Base-by-base conservation (phyloP, 2,329 filamentous ascomycete species). In the Colletotrichum salicis region DNA sequence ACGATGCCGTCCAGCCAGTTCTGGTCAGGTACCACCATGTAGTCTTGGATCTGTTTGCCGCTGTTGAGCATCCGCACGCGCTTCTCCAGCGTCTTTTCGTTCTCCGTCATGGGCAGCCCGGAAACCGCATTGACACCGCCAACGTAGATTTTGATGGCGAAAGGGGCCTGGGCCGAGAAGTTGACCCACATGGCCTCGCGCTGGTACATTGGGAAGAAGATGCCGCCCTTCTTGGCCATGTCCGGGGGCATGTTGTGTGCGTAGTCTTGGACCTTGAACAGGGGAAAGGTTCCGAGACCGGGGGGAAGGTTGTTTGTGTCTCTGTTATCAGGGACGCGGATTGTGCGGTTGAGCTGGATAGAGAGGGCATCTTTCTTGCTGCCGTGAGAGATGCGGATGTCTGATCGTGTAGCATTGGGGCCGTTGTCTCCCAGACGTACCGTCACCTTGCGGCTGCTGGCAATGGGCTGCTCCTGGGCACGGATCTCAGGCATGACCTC, bases 121-220 rank as follows among this genome's bases (percentile, higher is more conserved):
- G 82, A 84, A 15, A 84, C 73, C 2, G 77, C 83, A 62, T 84
- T 84, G 22, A 85, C 77, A 1, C 81, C 80, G 7, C 83, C 83
- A 2, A 80, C 79, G 61, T 82, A 82, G 31, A 84, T 75, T 70
- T 83, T 84, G 73, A 85, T 75, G 54, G 80, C 78, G 71, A 84
- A 85, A 0, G 76, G 76, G 0, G 33, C 22, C 0, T 6, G 6
- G 2, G 77, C 74, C 0, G 8, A 19, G 67, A 84, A 82, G 12
- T 70, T 56, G 57, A 85, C 80, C 82, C 81, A 84, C 80, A 83
- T 81, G 0, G 82, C 83, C 63, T 85, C 82, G 10, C 74, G 78
- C 72, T 82, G 77, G 74, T 86, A 82, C 79, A 88, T 86, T 0
- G 85, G 82, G 5, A 87, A 77, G 73, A 87, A 84, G 0, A 85